Base-by-base conservation (phyloP, 352 stramenopile species). In the Pythium brassicae region DNA sequence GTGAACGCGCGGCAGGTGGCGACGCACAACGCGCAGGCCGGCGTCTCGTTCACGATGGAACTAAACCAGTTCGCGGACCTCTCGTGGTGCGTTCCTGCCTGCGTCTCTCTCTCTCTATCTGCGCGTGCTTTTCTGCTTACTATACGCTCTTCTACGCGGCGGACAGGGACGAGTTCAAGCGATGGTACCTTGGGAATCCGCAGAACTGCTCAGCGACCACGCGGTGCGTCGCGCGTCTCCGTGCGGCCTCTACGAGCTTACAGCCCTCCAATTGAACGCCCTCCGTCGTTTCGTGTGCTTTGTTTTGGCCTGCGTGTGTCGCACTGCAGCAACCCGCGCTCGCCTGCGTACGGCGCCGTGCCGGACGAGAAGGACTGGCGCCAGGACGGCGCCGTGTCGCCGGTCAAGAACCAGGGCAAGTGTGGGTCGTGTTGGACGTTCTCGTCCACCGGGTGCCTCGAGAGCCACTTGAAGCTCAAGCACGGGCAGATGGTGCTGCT, bases 361-460 rank as follows among this genome's bases (percentile, higher is more conserved):
- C 92, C 94, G 0, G 71, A 83, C 2, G 71, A 86, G 52, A 92
- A 98, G 35, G 94, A 99, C 81, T 99, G 97, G 97, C 75, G 83
- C 50, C 60, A 57, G 4, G 78, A 96, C 47, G 97, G 95, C 50
- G 89, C 79, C 15, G 96, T 99, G 11, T 99, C 96, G 15, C 80
- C 85, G 1, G 94, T 99, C 7, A 99, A 99, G 75, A 98, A 99
- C 69, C 97, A 99, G 71, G 97, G 95, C 53, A 83, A 92, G 35
- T 99, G 97, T 71, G 97, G 97, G 50, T 98, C 94, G 45, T 99
- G 97, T 82, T 99, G 97, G 97, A 94, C 96, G 15, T 99, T 99
- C 79, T 98, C 95, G 19, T 96, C 97, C 12, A 99, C 97, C 15
- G 97, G 97, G 17, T 92, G 92, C 39, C 90, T 99, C 49, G 97